Evolutionary conservation across 257 asterid species (phyloP).

Genomic region (Paraleonurus japonicus): DNA sequence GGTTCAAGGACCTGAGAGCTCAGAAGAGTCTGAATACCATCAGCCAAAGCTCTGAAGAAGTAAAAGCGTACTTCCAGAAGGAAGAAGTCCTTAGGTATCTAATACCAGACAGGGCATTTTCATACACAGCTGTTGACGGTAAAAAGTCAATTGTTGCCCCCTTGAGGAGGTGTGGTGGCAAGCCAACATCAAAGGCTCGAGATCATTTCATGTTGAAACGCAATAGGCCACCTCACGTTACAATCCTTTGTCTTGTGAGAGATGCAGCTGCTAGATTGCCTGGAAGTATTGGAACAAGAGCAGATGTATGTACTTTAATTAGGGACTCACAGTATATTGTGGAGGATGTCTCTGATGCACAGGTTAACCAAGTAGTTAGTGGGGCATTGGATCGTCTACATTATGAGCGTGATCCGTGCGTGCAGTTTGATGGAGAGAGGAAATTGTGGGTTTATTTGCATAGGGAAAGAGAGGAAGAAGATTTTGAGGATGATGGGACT

Average conservation of each 20-base stretch:
- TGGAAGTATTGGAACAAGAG: slow-evolving; percentile 97
- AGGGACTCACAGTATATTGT: slow-evolving; percentile 95
- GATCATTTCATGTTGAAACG: slow-evolving; percentile 97
- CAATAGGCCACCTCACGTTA: slow-evolving; percentile 95
- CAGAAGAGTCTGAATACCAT: slow-evolving; percentile 96
- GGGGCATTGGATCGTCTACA: slow-evolving; percentile 98
- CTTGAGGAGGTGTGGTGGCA: slow-evolving; percentile 97
- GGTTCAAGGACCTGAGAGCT: slow-evolving; percentile 97
- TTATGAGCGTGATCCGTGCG: slow-evolving; percentile 98
- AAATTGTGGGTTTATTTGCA: slow-evolving; percentile 94
- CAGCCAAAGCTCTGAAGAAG: slow-evolving; percentile 86
- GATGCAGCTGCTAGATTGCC: slow-evolving; percentile 99
- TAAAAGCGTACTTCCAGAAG: slow-evolving; percentile 72
- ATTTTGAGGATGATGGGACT: slow-evolving; percentile 99
- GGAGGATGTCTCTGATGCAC: slow-evolving; percentile 92
- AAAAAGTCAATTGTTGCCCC: slow-evolving; percentile 97
- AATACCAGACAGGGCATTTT: slow-evolving; percentile 94
- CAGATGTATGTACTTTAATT: slow-evolving; percentile 92
- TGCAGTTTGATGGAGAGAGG: slow-evolving; percentile 93
- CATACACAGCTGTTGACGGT: slow-evolving; percentile 92
- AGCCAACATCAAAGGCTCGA: slow-evolving; percentile 99
- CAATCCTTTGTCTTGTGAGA: slow-evolving; percentile 95
- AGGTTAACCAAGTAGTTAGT: slow-evolving; percentile 93
- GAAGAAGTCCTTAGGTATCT: slow-evolving; percentile 95
- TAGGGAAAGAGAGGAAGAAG: slow-evolving; percentile 96